Conservation (phyloP, 75 land plant species). For the Azolla pinnata region DNA sequence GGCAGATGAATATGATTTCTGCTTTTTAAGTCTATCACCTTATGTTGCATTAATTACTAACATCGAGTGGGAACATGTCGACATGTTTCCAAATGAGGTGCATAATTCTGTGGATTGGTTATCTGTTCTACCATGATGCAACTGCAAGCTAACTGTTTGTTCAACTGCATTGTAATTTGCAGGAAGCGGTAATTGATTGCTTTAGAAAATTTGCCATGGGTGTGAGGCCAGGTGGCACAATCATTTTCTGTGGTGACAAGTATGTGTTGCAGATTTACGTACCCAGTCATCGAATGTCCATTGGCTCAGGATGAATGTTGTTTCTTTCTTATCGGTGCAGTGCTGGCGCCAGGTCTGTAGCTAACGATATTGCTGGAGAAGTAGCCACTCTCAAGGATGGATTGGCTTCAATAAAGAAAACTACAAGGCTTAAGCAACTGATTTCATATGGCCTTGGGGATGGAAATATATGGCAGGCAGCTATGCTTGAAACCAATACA, state of each 20-base stretch:
- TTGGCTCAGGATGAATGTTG: neutral
- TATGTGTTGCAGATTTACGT: too few species aligned
- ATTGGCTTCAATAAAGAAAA: too few species aligned
- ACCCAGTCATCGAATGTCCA: neutral
- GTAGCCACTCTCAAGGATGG: too few species aligned
- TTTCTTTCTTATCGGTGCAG: slow-evolving; percentile 19
- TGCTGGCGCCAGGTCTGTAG: slow-evolving; percentile 27
- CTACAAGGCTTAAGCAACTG: too few species aligned
- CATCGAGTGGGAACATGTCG: slow-evolving; percentile 78
- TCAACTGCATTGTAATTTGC: slow-evolving; percentile 5
- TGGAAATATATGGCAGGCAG: slow-evolving; percentile 47
- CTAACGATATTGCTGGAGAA: slow-evolving; percentile 5
- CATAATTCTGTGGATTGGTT: neutral
- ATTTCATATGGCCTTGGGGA: slow-evolving; percentile 41
- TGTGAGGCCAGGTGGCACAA: slow-evolving; percentile 43
- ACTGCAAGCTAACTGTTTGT: slow-evolving; percentile 5
- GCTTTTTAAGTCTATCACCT: slow-evolving; percentile 55
- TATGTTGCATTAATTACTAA: slow-evolving; percentile 50
- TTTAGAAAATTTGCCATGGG: slow-evolving; percentile 41
- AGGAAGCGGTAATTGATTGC: slow-evolving; percentile 37
- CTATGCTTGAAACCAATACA: slow-evolving; percentile 36
- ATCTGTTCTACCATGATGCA: neutral
- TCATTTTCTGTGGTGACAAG: slow-evolving; percentile 53
- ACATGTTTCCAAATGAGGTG: slow-evolving; percentile 56
- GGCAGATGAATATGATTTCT: slow-evolving; percentile 71